phyloP scores from a whole-genome alignment of 1,284 basidiomycete species.

The Fomitopsis palustris region DNA sequence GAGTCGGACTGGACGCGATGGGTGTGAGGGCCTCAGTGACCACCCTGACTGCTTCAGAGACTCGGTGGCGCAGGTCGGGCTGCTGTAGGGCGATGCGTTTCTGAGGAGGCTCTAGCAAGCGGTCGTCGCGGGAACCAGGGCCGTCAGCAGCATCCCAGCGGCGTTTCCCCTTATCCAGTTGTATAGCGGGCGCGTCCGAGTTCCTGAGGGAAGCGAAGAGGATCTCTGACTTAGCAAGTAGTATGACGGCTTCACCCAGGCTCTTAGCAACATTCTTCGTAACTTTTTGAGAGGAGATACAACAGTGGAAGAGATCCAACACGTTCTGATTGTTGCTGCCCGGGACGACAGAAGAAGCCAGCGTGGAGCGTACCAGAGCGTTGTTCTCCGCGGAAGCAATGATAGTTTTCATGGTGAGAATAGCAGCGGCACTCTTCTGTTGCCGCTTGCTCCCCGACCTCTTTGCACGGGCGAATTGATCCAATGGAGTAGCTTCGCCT shows the following conservation, averaged over 20 bases:
- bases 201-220: slow-evolving; percentile 62
- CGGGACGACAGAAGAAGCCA: slow-evolving; percentile 47
- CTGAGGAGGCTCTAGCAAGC: slow-evolving; percentile 23
- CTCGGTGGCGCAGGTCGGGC: slow-evolving; percentile 41
- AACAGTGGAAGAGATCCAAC: slow-evolving; percentile 48
- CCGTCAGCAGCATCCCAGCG: slow-evolving; percentile 59
- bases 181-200: slow-evolving; percentile 53
- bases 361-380: slow-evolving; percentile 46
- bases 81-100: slow-evolving; percentile 41
- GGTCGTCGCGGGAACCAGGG: slow-evolving; percentile 24
- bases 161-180: slow-evolving; percentile 62
- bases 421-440: slow-evolving; percentile 51
- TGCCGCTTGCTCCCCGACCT: slow-evolving; percentile 10
- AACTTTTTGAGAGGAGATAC: slow-evolving; percentile 44
- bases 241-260: slow-evolving; percentile 56
- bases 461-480: background rate
- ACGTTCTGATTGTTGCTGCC: slow-evolving; percentile 46
- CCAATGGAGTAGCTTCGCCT: background rate
- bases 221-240: slow-evolving; percentile 57
- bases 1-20: slow-evolving; percentile 27
- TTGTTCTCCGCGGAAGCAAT: slow-evolving; percentile 55
- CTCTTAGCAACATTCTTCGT: slow-evolving; percentile 48
- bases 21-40: slow-evolving; percentile 46
- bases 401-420: slow-evolving; percentile 59
- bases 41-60: slow-evolving; percentile 53